These are phyloP conservation scores for Paradendryphiella salina DNA, from an alignment of 2,329 filamentous ascomycete genomes.

Conservation along the genomic window DNA sequence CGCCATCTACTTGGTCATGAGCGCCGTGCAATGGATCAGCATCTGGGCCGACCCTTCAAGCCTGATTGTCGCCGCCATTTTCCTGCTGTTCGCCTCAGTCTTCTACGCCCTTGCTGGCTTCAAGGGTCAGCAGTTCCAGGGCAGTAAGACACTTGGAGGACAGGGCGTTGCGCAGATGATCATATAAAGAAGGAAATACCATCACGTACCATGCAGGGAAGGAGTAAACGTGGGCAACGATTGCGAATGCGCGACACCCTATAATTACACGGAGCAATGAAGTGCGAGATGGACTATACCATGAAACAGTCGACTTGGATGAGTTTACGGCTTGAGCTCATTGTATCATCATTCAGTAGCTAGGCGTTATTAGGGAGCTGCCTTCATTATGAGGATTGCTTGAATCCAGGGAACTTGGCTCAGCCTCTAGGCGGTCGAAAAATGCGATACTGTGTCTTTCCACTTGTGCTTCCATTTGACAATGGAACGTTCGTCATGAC, in stretches of 20 bases:
- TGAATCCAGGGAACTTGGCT: constrained; percentile 10
- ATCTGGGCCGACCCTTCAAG: constrained; percentile 66
- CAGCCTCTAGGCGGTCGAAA: constrained; percentile 6
- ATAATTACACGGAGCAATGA: not conserved
- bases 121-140: constrained; percentile 83
- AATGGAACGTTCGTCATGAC: constrained; percentile 1
- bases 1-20: constrained; percentile 80
- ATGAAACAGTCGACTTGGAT: not conserved
- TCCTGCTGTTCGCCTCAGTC: constrained; percentile 73
- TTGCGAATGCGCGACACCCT: constrained; percentile 4
- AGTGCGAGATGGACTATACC: constrained; percentile 2
- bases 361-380: constrained; percentile 33
- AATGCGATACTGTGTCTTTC: constrained; percentile 7
- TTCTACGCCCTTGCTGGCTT: constrained; percentile 82
- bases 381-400: constrained; percentile 2
- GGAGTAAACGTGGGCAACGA: constrained; percentile 1
- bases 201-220: not conserved
- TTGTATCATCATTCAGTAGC: constrained; percentile 37
- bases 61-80: constrained; percentile 82
- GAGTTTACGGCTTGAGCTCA: constrained; percentile 6
- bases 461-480: not conserved
- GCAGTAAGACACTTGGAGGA: constrained; percentile 94
- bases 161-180: constrained; percentile 97
- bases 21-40: constrained; percentile 81
- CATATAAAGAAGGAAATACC: constrained; percentile 53